phyloP scores from a whole-genome alignment of 108 stramenopile genomes.

The Heterococcus sp. region DNA sequence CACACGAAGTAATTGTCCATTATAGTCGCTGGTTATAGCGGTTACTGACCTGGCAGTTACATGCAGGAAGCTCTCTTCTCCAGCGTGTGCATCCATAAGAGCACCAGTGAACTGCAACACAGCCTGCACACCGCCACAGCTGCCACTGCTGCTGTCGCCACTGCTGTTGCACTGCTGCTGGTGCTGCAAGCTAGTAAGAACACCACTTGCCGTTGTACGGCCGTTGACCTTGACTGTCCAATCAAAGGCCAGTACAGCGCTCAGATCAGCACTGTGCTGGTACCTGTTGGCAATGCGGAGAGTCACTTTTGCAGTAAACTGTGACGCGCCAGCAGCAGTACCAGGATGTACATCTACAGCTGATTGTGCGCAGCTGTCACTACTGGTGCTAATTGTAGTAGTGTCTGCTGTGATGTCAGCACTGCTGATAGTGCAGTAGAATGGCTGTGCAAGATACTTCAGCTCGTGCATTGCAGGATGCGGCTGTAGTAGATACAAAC shows the following conservation, averaged over 20 bases:
- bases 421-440: neutral
- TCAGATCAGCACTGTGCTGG: slow-evolving; percentile 10
- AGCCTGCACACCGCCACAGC: too few relatives aligned
- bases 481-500: neutral
- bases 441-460: slow-evolving; percentile 21
- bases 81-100: too few relatives aligned
- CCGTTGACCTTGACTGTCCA: slow-evolving; percentile 19
- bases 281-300: slow-evolving; percentile 12
- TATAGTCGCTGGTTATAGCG: too few relatives aligned
- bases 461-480: slow-evolving; percentile 33
- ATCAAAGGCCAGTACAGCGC: neutral
- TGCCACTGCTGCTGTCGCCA: too few relatives aligned
- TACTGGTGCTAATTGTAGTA: neutral
- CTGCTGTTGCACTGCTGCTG: too few relatives aligned
- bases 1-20: too few relatives aligned
- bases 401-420: neutral
- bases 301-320: neutral
- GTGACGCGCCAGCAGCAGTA: neutral
- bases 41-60: too few relatives aligned
- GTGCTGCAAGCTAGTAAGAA: too few relatives aligned
- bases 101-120: too few relatives aligned
- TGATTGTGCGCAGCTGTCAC: too few relatives aligned
- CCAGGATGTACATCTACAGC: too few relatives aligned
- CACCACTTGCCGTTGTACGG: slow-evolving; percentile 1
- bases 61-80: too few relatives aligned